Base-by-base conservation (phyloP, 1,284 basidiomycete species). In the Trametes pubescens region DNA sequence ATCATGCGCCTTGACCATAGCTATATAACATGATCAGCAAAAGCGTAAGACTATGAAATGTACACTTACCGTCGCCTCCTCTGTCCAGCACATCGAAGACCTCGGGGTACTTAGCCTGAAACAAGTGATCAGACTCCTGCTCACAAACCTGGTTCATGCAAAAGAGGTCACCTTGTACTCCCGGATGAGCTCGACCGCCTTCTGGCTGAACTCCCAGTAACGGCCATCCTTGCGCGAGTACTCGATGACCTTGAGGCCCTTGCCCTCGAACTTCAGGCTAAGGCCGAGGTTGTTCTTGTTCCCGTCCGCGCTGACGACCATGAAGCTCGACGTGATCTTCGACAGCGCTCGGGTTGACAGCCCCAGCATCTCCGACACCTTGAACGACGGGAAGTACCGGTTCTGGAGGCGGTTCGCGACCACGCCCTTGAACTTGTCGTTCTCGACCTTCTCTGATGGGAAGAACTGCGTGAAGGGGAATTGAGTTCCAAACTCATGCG, bases 251-350 rank as follows among this genome's bases (percentile, higher is more conserved):
- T 99, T 99, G 72, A 96, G 79, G n/a, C 90, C 87, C 79, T 98
- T 98, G 24, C 89, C 94, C 75, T 99, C 98, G 67, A 99, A 99
- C 77, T 99, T 99, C 71, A 99, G 86, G 73, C 93, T 94, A 24
- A 99, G 84, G 4, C 98, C 98, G 35, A 99, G 82, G 75, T 99
- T 99, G 63, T 85, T 85, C 80, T 98, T 98, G 71, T 85, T 82
- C n/a, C 86, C 86, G 69, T 93, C 90, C 0, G 84, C 80, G 0
- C 86, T 86, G 55, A 91, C 74, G 51, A 98, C 91, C 88, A 98
- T 90, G 74, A 99, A 89, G 71, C 93, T 96, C 26, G 96, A 96
- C 0, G 95, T 96, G 69, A 99, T 92, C 77, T 91, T 94, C 26
- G 95, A 91, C 14, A 98, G 77, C 1, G 91, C 92, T 40, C 95